A percentile compares a stretch with the other conserved stretches of the same genome.
These are phyloP conservation scores for Microsporum audouinii DNA, from an alignment of 2,329 filamentous ascomycete species.

Conservation along the genomic window DNA sequence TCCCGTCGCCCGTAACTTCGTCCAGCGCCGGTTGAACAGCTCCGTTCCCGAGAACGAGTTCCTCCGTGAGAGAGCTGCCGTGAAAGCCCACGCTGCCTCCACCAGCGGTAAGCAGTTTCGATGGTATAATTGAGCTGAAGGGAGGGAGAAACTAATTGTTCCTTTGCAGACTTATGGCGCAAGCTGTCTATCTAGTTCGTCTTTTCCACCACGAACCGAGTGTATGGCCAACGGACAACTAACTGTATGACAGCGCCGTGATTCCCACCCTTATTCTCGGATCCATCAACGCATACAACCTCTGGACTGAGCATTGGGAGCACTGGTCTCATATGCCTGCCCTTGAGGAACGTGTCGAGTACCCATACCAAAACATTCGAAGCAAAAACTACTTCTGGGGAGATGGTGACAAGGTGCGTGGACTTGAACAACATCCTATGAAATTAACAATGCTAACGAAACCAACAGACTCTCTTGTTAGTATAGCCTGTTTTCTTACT, in stretches of 20 bases:
- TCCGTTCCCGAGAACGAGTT: constrained; percentile 72
- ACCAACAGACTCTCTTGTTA: neutral
- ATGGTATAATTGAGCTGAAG: constrained; percentile 9
- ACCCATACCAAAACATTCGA: constrained; percentile 96
- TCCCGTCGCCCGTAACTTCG: constrained; percentile 40
- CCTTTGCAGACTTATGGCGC: constrained; percentile 68
- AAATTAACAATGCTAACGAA: neutral
- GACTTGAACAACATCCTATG: neutral
- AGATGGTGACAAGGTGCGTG: constrained; percentile 78
- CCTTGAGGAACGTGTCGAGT: constrained; percentile 82
- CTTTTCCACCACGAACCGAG: neutral
- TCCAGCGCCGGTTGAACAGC: constrained; percentile 63
- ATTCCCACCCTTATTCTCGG: constrained; percentile 62
- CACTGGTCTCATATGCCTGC: constrained; percentile 79
- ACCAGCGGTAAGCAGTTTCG: constrained; percentile 59
- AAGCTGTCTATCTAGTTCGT: constrained; percentile 88
- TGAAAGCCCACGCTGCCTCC: constrained; percentile 77
- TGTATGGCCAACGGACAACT: neutral
- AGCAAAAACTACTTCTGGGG: constrained; percentile 93
- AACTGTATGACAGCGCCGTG: constrained; percentile 49
- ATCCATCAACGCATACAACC: constrained; percentile 70
- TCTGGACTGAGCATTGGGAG: constrained; percentile 96
- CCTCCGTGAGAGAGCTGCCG: constrained; percentile 78
- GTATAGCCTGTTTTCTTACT: neutral
- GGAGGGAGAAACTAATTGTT: constrained; percentile 12